Evolutionary conservation across 1,139 yeast genomes (phyloP), one percentile per base, ranked within the genome.

Genomic region (Fermentozyma sake): DNA sequence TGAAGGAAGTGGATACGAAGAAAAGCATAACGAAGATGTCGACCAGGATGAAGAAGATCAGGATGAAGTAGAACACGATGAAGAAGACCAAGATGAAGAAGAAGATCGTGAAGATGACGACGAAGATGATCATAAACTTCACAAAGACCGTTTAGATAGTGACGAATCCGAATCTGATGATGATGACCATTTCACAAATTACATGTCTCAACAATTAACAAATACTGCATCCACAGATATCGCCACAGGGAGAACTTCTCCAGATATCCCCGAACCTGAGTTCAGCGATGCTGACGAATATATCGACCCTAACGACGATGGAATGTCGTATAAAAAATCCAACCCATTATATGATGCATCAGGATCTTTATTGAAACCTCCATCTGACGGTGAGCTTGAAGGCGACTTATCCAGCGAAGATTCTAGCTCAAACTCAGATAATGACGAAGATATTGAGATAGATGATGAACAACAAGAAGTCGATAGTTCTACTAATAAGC

Each of bases 301-400:
- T 43, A 76, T 76, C 42, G 91, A 81, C 50, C 91, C 91, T 3
- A 79, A 81, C 46, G 91, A 82, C 50, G 93, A 82, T 44, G 91
- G 91, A 0, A 76, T 75, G 48, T 77, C 83, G 4, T 82, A 82
- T 50, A 75, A 75, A 28, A 79, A 76, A 46, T 65, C 72, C 14
- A 74, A 77, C 44, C 79, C 85, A 4, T 53, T 79, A 31, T 80
- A 80, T 39, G 72, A 65, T 39, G 47, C 63, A 7, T 40, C 53
- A 7, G 72, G 72, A 6, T 50, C 57, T 12, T 54, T 65, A 29
- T 45, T 57, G 15, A 45, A 35, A 16, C 39, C 30, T n/a, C 22
- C 25, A 5, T 31, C 34, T 12, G 29, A 27, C 17, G 32, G 24
- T 18, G 48, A 42, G 10, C 15, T 18, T 11, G 54, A 52, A 11